These are phyloP conservation scores for Raphanus raphanistrum DNA, from an alignment of 345 rosid species.

Conservation along the genomic window DNA sequence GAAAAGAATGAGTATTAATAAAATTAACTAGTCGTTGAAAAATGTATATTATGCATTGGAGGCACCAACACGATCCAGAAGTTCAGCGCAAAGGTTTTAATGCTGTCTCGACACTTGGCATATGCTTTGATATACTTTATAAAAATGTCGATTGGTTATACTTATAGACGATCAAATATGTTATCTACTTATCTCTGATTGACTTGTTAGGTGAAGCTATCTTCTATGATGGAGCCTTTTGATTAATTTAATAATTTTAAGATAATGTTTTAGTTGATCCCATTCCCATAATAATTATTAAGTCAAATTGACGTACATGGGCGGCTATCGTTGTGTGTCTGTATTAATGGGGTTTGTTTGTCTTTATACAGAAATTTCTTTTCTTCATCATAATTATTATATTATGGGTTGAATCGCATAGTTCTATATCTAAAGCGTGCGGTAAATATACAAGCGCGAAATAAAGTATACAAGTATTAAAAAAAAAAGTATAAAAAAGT, in stretches of 20 bases:
- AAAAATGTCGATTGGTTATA: neutral
- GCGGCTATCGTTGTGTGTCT: slow-evolving; percentile 18
- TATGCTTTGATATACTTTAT: neutral
- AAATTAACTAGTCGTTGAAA: neutral
- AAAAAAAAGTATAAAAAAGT: too few relatives aligned
- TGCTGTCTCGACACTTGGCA: slow-evolving; percentile 13
- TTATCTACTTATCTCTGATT: slow-evolving; percentile 16
- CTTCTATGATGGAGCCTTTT: slow-evolving; percentile 26
- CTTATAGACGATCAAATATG: slow-evolving; percentile 11
- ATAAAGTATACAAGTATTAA: neutral
- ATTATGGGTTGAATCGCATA: neutral
- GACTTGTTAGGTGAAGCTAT: slow-evolving; percentile 11
- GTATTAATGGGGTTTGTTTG: slow-evolving; percentile 14
- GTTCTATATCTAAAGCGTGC: neutral
- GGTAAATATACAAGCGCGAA: neutral
- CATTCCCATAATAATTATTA: neutral
- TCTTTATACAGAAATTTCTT: neutral
- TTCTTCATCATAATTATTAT: neutral
- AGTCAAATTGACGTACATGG: slow-evolving; percentile 26
- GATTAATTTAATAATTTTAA: neutral
- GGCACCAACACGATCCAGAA: slow-evolving; percentile 21
- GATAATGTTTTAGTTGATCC: neutral
- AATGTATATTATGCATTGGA: neutral
- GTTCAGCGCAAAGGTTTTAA: slow-evolving; percentile 14
- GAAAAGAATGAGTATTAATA: neutral